phyloP scores from a whole-genome alignment of 225 moss, liverwort and hornwort genomes.

The Marchantia polymorpha region DNA sequence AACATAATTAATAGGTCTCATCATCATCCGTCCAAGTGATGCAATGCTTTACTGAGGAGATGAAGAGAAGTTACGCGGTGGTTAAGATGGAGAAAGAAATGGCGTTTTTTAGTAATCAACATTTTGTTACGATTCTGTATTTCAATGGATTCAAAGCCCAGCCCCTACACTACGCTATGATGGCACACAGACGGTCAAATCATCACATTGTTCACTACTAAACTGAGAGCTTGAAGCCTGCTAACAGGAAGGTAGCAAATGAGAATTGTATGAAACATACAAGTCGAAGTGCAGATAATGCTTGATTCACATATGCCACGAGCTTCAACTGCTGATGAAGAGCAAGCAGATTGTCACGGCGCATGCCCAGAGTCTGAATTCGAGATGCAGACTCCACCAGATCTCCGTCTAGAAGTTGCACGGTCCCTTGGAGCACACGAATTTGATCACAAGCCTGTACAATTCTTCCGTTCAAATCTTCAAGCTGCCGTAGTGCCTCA shows the following conservation, averaged over 20 bases:
- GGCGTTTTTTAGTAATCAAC: background rate
- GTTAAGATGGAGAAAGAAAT: background rate
- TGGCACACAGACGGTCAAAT: constrained; percentile 20
- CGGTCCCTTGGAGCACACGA: constrained; percentile 76
- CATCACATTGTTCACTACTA: background rate
- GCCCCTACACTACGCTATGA: background rate
- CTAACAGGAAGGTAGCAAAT: background rate
- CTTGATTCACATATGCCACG: constrained; percentile 92
- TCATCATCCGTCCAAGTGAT: background rate
- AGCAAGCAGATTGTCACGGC: constrained; percentile 77
- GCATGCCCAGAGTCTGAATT: constrained; percentile 63
- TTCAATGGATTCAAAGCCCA: background rate
- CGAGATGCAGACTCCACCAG: constrained; percentile 79
- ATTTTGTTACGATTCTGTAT: background rate
- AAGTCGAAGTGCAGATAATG: constrained; percentile 78
- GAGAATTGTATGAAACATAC: constrained; percentile 40
- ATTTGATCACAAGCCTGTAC: constrained; percentile 95
- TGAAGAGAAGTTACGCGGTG: background rate
- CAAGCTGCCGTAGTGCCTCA: constrained; percentile 89
- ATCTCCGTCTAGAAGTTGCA: constrained; percentile 80
- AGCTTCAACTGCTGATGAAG: constrained; percentile 94
- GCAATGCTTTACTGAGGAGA: background rate
- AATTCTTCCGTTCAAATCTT: constrained; percentile 87
- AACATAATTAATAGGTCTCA: background rate
- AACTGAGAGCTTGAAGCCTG: background rate